phyloP scores from a whole-genome alignment of 768 basidiomycete species.

The Clitopilus passeckerianus region DNA sequence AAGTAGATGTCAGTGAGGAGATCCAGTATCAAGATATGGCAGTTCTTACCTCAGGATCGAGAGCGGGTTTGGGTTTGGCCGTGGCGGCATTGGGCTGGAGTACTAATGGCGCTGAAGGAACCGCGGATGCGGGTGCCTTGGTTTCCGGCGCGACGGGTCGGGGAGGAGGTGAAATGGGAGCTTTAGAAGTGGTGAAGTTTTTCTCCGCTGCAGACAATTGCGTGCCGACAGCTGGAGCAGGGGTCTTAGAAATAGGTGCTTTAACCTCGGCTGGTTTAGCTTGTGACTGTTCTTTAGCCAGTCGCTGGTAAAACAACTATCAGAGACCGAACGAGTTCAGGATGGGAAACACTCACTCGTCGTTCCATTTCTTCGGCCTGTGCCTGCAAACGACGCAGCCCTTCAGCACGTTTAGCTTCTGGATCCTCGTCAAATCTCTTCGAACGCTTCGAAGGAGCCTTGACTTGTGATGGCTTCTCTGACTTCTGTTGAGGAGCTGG shows the following conservation, averaged over 20 bases:
- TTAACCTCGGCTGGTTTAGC: not conserved
- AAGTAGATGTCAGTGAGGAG: constrained; percentile 12
- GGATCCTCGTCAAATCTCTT: constrained; percentile 2
- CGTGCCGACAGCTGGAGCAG: not conserved
- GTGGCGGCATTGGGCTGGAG: not conserved
- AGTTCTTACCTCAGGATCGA: constrained; percentile 5
- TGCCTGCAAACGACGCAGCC: constrained; percentile 15
- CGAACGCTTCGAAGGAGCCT: constrained; percentile 2
- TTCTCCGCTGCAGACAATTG: too few species aligned
- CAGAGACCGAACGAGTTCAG: not conserved
- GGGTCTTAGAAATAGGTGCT: not conserved
- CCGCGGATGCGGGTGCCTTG: not conserved
- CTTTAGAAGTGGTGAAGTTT: too few species aligned
- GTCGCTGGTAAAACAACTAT: not conserved
- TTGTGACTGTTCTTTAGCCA: constrained; percentile 2
- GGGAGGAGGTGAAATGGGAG: not conserved
- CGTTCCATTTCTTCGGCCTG: constrained; percentile 19
- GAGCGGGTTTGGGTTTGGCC: not conserved
- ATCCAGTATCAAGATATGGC: not conserved
- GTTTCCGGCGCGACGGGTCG: not conserved
- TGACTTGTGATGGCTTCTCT: not conserved
- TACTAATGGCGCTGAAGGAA: too few species aligned
- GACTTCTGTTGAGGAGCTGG: too few species aligned
- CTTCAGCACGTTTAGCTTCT: constrained; percentile 16
- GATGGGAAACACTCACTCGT: constrained; percentile 8